Base-by-base conservation (phyloP, 2,329 filamentous ascomycete species). In the Lachnellula willkommii region DNA sequence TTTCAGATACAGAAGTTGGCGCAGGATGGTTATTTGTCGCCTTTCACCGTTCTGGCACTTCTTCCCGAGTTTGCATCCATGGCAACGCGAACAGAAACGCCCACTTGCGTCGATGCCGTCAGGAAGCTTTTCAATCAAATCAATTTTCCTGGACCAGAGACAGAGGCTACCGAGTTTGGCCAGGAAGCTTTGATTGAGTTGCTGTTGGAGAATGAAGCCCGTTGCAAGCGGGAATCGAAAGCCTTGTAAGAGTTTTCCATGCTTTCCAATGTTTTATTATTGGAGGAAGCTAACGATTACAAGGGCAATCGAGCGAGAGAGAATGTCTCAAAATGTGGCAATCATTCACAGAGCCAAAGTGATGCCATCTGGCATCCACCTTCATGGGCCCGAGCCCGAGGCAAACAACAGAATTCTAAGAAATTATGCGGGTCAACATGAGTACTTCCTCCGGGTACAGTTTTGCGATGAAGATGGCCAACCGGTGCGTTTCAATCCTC, bases 391-490 rank as follows among this genome's bases (percentile, higher is more conserved):
- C 0, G 83, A 86, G 50, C 73, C 80, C 0, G 88, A 90, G 66
- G 80, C 80, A 6, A 85, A 82, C 56, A 91, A 91, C 65, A 77
- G 87, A 4, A 81, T 92, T 3, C 72, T 92, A 15, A 80, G 88
- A n/a, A 81, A 82, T 60, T 89, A 84, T 60, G 69, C 77, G 0
- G 64, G 78, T 0, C 75, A 84, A 54, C 78, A 78, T 1, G 81
- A 88, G 47, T 77, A 79, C 62, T 91, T 91, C 62, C 66, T 89
- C 0, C 79, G 89, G 0, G 87, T 92, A 0, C 79, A 83, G 6
- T 91, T 94, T 63, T 78, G 78, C 32, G 89, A 94, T 47, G 89
- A 95, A 66, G 81, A 88, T 64, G 86, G 86, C 0, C 76, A 83
- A 24, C 78, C 81, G 17, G 67, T 94, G 0, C 75, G 73, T 17